phyloP scores from a whole-genome alignment of 768 basidiomycete genomes.

The Pulveroboletus ravenelii region DNA sequence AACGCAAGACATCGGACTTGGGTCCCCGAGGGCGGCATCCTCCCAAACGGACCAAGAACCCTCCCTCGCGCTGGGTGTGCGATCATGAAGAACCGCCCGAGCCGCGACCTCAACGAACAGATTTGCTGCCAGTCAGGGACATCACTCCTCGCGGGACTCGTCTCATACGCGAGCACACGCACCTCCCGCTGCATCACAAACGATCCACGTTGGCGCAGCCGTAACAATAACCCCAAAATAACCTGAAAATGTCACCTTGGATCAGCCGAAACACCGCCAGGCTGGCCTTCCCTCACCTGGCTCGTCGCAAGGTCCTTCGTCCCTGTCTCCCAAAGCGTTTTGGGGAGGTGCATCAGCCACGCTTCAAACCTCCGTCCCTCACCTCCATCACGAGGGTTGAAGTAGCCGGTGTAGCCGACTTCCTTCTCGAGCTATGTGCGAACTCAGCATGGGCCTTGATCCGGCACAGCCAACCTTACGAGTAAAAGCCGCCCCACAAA shows the following conservation, averaged over 20 bases:
- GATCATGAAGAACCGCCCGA: slow-evolving; percentile 78
- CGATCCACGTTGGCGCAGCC: slow-evolving; percentile 52
- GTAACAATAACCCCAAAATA: slow-evolving; percentile 61
- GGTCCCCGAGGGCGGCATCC: slow-evolving; percentile 43
- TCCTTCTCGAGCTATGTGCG: slow-evolving; percentile 54
- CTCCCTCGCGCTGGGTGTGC: slow-evolving; percentile 70
- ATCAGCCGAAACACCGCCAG: slow-evolving; percentile 2
- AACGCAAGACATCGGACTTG: slow-evolving; percentile 54
- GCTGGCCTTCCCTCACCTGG: slow-evolving; percentile 44
- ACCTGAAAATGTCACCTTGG: slow-evolving; percentile 29
- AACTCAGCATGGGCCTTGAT: slow-evolving; percentile 1
- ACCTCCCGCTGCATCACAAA: slow-evolving; percentile 43
- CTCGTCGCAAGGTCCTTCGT: slow-evolving; percentile 49
- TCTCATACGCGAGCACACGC: slow-evolving; percentile 25
- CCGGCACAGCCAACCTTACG: slow-evolving; percentile 37
- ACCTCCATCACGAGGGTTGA: slow-evolving; percentile 33
- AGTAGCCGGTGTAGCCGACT: slow-evolving; percentile 46
- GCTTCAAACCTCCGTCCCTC: slow-evolving; percentile 38
- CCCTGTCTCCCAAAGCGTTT: slow-evolving; percentile 81
- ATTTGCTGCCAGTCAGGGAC: slow-evolving; percentile 38
- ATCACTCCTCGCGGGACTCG: slow-evolving; percentile 5
- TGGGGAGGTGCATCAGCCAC: slow-evolving; percentile 78
- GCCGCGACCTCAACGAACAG: slow-evolving; percentile 48
- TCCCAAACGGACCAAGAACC: slow-evolving; percentile 72
- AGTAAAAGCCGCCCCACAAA: slow-evolving; percentile 70